These are phyloP conservation scores for Solanum pinnatisectum DNA, from an alignment of 257 asterid genomes.

Conservation along the genomic window DNA sequence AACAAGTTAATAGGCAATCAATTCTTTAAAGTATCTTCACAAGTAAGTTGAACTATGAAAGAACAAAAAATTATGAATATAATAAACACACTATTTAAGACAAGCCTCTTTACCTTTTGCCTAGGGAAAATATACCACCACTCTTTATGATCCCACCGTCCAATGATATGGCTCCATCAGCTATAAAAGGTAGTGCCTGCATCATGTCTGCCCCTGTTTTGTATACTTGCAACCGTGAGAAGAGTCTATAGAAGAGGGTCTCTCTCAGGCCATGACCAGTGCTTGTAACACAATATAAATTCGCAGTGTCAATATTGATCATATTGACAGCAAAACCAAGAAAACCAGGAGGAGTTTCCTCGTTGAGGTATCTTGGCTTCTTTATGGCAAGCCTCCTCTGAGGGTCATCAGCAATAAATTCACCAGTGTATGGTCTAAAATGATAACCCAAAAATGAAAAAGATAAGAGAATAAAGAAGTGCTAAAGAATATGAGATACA, in stretches of 20 bases:
- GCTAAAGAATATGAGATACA: neutral
- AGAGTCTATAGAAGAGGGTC: constrained; percentile 73
- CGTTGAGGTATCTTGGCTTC: constrained; percentile 52
- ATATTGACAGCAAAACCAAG: constrained; percentile 92
- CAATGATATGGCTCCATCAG: constrained; percentile 70
- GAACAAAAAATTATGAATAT: neutral
- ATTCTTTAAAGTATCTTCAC: neutral
- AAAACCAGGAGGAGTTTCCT: constrained; percentile 66
- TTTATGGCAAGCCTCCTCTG: constrained; percentile 60
- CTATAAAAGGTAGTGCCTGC: constrained; percentile 37
- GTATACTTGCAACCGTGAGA: constrained; percentile 70
- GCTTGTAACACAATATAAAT: constrained; percentile 25
- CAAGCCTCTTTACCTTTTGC: constrained; percentile 35
- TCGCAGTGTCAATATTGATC: constrained; percentile 42
- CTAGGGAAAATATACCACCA: constrained; percentile 37
- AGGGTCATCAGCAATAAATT: constrained; percentile 57
- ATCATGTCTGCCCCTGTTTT: constrained; percentile 67
- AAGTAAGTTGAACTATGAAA: neutral
- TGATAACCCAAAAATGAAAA: constrained; percentile 13
- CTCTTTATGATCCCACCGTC: constrained; percentile 76
- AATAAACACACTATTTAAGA: neutral
- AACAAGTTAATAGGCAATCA: neutral
- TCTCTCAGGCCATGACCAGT: constrained; percentile 62
- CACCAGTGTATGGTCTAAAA: constrained; percentile 62
- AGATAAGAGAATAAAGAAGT: neutral